Percentiles rank a stretch among this genome's conserved stretches.
Conservation (phyloP, 2,329 filamentous ascomycete genomes). For the Colletotrichum sublineola region DNA sequence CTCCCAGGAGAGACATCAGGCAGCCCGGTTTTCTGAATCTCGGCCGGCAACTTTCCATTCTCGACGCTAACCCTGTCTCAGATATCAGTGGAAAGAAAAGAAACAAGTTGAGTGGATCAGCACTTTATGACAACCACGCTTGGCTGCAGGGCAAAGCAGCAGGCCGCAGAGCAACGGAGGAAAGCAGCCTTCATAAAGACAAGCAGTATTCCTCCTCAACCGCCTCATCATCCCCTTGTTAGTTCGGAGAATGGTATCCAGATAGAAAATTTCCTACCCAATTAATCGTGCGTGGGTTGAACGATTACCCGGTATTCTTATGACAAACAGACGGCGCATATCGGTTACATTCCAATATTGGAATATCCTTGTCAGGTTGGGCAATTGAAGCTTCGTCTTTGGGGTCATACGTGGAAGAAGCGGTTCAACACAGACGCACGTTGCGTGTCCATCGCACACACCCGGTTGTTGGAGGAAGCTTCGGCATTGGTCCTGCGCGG, state of each 20-base stretch:
- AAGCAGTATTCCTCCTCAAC: slow-evolving; percentile 23
- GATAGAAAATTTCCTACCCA: slow-evolving; percentile 29
- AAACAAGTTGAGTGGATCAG: slow-evolving; percentile 37
- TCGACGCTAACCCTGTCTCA: slow-evolving; percentile 43
- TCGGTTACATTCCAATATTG: slow-evolving; percentile 38
- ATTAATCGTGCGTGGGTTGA: slow-evolving; percentile 22
- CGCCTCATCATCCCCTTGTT: background rate
- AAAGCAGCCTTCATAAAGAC: slow-evolving; percentile 36
- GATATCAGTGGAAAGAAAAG: slow-evolving; percentile 40
- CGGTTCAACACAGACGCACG: slow-evolving; percentile 16
- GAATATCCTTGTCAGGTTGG: slow-evolving; percentile 36
- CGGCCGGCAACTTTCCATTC: slow-evolving; percentile 25
- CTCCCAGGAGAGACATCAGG: slow-evolving; percentile 36
- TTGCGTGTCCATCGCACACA: background rate
- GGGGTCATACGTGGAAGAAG: slow-evolving; percentile 1
- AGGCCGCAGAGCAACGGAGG: slow-evolving; percentile 29
- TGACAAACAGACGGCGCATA: slow-evolving; percentile 38
- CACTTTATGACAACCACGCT: slow-evolving; percentile 42
- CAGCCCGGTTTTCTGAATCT: slow-evolving; percentile 33
- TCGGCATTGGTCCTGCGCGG: background rate
- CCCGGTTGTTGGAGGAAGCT: background rate
- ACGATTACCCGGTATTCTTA: slow-evolving; percentile 39
- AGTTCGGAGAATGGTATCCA: slow-evolving; percentile 19
- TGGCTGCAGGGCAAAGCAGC: slow-evolving; percentile 41
- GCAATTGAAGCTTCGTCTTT: slow-evolving; percentile 38